Percentiles rank a stretch among this genome's conserved stretches.
Conservation (phyloP, 129 eudicot genomes). For the Daucus carota region DNA sequence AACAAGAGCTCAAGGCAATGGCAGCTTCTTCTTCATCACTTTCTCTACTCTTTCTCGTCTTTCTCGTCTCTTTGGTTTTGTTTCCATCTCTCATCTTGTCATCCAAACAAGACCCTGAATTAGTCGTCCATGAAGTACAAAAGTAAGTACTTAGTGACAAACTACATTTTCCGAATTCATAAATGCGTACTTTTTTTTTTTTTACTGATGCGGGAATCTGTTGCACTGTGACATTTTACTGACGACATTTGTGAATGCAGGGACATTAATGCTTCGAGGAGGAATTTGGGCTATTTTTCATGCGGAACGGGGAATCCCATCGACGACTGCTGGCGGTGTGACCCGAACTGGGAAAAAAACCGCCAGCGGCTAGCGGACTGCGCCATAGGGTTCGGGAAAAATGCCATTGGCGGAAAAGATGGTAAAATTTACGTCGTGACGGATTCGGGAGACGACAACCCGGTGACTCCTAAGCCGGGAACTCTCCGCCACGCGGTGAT, state of each 20-base stretch:
- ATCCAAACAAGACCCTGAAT: constrained; percentile 38
- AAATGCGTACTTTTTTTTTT: neutral
- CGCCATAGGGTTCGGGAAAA: constrained; percentile 52
- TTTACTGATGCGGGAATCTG: neutral
- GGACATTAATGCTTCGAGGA: constrained; percentile 15
- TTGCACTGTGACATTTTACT: no score
- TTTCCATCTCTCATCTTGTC: constrained; percentile 26
- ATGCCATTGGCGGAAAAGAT: constrained; percentile 46
- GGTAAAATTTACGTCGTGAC: constrained; percentile 46
- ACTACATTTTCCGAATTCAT: neutral
- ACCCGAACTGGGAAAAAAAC: constrained; percentile 43
- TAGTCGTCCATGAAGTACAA: constrained; percentile 37
- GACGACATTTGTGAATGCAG: no score
- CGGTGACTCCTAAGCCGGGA: constrained; percentile 46
- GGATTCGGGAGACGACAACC: constrained; percentile 44
- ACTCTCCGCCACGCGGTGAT: constrained; percentile 58
- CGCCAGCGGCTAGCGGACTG: constrained; percentile 56
- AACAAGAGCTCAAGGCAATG: constrained; percentile 1
- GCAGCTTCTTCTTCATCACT: neutral
- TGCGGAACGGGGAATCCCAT: constrained; percentile 59
- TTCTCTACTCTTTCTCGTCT: constrained; percentile 10
- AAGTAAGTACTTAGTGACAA: constrained; percentile 14
- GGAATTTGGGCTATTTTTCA: constrained; percentile 18
- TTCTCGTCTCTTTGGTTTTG: constrained; percentile 10
- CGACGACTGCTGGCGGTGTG: constrained; percentile 73